A percentile compares a stretch with the other conserved stretches of the same genome.
Evolutionary conservation across 371 early-diverging fungal species (phyloP).

Genomic region (Mortierella sp.): DNA sequence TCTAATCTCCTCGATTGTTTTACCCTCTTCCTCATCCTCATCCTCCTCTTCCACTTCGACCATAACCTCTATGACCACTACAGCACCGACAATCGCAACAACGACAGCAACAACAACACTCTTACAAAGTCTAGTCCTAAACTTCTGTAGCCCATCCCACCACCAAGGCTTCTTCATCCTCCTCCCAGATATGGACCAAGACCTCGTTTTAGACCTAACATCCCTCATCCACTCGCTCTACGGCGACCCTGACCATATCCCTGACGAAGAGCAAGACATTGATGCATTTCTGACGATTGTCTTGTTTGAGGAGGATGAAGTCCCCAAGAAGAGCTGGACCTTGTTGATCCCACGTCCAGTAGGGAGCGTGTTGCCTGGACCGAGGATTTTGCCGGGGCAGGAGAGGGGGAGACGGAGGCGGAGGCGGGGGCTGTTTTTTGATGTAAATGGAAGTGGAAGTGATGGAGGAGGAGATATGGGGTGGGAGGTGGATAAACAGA

Average conservation of each 20-base stretch:
- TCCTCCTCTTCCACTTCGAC: not conserved
- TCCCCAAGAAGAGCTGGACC: conserved; percentile 9
- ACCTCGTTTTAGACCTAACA: conserved; percentile 18
- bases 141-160: conserved; percentile 20
- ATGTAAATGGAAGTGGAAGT: not conserved
- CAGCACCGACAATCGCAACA: not conserved
- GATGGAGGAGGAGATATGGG: not conserved
- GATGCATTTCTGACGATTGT: not conserved
- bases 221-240: conserved; percentile 3
- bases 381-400: not conserved
- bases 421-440: not conserved
- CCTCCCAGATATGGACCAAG: conserved; percentile 9
- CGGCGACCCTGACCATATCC: not conserved
- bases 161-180: conserved; percentile 17
- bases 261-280: not conserved
- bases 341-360: conserved; percentile 15
- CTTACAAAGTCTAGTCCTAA: not conserved
- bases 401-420: conserved; percentile 12
- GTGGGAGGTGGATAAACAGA: conserved; percentile 7
- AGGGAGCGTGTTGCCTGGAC: conserved; percentile 9
- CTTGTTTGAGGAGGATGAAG: conserved; percentile 30
- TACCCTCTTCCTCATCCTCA: not conserved
- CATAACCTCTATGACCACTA: not conserved
- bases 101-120: not conserved
- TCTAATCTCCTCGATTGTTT: not conserved